Base-by-base conservation (phyloP, 768 basidiomycete species). In the Fistulinella prunicolor region DNA sequence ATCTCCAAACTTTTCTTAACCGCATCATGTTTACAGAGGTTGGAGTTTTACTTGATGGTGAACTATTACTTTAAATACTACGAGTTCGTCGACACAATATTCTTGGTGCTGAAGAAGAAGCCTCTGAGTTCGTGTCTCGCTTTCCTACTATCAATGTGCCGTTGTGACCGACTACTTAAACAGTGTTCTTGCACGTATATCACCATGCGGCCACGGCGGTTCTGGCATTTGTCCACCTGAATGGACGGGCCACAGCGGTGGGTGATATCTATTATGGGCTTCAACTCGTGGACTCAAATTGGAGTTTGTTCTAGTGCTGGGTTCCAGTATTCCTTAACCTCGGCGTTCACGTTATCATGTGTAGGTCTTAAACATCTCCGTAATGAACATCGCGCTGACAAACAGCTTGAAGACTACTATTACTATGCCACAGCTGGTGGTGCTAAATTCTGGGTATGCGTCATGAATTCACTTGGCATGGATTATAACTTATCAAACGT, bases 41-140 rank as follows among this genome's bases (percentile, higher is more conserved):
- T 96, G 71, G 87, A 95, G 71, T 85, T 92, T 61, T 96, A 89
- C 75, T 89, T 97, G 74, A 93, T 95, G 73, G 72, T 96, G 73
- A 98, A 98, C 75, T 98, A 96, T 73, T 92, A 85, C 70, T 88
- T 95, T 80, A 95, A 96, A 68, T 97, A 95, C 70, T 74, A 94
- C 55, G 94, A 98, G 70, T 79, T 96, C 49, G 64, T 93, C 53
- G 94, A 97, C 75, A 97, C 94, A 19, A 78, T 96, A 52, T 97
- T 97, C 79, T 82, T 98, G 47, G 88, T 87, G 23, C 73, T 95
- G 60, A 98, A 95, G 82, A 98, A 97, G 81, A 98, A 97, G 70
- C 90, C 89, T 10, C 77, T 98, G 41, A 84, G 93, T 94, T 59
- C 49, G 85, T 72, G 14, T 24, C 28, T 9, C 21, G 5, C 23